A percentile compares a stretch with the other conserved stretches of the same genome.
These are phyloP conservation scores for Aspergillus sclerotioniger DNA, from an alignment of 495 filamentous ascomycete species.

Conservation along the genomic window DNA sequence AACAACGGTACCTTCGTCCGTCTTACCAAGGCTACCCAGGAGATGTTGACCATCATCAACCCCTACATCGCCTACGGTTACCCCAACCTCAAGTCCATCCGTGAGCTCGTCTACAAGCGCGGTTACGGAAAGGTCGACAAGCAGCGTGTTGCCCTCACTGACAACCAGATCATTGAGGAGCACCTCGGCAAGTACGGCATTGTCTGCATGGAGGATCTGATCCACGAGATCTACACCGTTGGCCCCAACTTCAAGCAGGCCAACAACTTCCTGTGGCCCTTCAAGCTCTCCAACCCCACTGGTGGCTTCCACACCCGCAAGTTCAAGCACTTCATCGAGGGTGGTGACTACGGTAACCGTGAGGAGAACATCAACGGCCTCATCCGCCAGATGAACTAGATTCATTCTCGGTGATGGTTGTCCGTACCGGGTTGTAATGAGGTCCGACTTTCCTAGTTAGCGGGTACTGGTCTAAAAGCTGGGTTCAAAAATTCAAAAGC, in stretches of 20 bases:
- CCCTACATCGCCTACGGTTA: conserved; percentile 98
- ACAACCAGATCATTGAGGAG: conserved; percentile 97
- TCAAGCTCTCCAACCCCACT: conserved; percentile 97
- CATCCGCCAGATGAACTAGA: conserved; percentile 98
- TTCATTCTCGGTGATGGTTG: conserved; percentile 28
- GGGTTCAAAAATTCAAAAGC: conserved; percentile 32
- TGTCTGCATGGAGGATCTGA: conserved; percentile 98
- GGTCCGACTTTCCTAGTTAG: conserved; percentile 33
- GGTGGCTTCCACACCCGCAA: conserved; percentile 94
- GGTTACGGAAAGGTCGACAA: conserved; percentile 97
- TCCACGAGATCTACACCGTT: conserved; percentile 99
- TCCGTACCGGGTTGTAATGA: conserved; percentile 34
- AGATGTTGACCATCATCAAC: conserved; percentile 98
- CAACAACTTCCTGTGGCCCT: conserved; percentile 99
- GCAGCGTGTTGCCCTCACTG: conserved; percentile 92
- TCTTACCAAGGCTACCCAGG: conserved; percentile 93
- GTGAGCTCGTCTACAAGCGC: conserved; percentile 99
- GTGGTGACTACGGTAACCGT: conserved; percentile 96
- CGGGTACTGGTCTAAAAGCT: conserved; percentile 44
- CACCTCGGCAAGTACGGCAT: conserved; percentile 96
- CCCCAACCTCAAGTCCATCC: conserved; percentile 97
- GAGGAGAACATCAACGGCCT: conserved; percentile 98
- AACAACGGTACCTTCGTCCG: conserved; percentile 99
- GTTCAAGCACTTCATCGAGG: conserved; percentile 99
- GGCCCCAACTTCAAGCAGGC: conserved; percentile 99